A percentile compares a stretch with the other conserved stretches of the same genome.
phyloP scores from a whole-genome alignment of 768 basidiomycete species.

The Thelephora aurantiotincta region DNA sequence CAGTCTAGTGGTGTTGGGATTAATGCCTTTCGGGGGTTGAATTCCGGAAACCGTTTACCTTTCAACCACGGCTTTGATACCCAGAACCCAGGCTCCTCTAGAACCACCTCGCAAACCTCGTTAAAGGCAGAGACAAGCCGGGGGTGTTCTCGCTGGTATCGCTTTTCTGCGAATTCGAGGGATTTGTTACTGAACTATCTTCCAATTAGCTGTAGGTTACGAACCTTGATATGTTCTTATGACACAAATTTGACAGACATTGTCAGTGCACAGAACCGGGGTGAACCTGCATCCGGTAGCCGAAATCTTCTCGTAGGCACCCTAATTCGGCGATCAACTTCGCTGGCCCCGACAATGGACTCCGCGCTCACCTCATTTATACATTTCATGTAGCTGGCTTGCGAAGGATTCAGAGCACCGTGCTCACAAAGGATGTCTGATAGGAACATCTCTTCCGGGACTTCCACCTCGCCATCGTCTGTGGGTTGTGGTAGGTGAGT shows the following conservation, averaged over 20 bases:
- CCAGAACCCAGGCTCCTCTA: conserved; percentile 40
- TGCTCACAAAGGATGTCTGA: conserved; percentile 50
- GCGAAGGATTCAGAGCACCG: conserved; percentile 43
- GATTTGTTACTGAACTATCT: not conserved
- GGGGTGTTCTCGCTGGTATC: conserved; percentile 60
- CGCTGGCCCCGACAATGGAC: too few relatives aligned
- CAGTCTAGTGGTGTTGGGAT: conserved; percentile 40
- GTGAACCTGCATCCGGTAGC: conserved; percentile 29
- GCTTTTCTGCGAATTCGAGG: conserved; percentile 31
- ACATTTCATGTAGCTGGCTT: conserved; percentile 51
- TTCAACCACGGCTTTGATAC: conserved; percentile 71
- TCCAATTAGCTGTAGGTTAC: not conserved
- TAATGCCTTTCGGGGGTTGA: not conserved
- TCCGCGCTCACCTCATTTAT: conserved; percentile 31
- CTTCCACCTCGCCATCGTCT: not conserved
- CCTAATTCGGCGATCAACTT: conserved; percentile 16
- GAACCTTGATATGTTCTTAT: conserved; percentile 41
- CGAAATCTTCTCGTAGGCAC: conserved; percentile 28
- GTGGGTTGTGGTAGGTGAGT: conserved; percentile 16
- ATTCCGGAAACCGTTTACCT: conserved; percentile 27
- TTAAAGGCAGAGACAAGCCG: conserved; percentile 46
- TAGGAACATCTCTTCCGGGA: conserved; percentile 13
- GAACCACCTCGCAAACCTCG: conserved; percentile 27
- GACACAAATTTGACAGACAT: conserved; percentile 54
- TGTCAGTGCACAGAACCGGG: conserved; percentile 30